Percentiles rank a stretch among this genome's conserved stretches.
Conservation (phyloP, 2,329 filamentous ascomycete species). For the Diaporthe citriasiana region DNA sequence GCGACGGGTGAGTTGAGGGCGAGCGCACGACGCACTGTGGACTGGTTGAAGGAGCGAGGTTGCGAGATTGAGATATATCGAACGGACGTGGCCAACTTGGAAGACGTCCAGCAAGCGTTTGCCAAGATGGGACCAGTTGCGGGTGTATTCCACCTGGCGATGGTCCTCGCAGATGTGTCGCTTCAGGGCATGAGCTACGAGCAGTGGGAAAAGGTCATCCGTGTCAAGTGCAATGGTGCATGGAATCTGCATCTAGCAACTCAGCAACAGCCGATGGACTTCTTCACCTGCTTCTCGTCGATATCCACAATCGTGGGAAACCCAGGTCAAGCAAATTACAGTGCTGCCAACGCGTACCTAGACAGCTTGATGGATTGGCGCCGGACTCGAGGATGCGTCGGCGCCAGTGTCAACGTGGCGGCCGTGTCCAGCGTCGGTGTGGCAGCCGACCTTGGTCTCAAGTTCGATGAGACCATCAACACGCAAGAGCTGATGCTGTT, state of each 20-base stretch:
- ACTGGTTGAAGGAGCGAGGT: not conserved
- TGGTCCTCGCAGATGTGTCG: conserved; percentile 30
- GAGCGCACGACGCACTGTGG: conserved; percentile 1
- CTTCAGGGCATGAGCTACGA: conserved; percentile 19
- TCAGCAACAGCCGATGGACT: conserved; percentile 45
- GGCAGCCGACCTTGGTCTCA: not conserved
- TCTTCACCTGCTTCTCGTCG: conserved; percentile 52
- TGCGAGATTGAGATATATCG: conserved; percentile 20
- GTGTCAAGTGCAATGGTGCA: conserved; percentile 17
- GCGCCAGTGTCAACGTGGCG: conserved; percentile 19
- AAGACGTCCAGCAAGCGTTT: conserved; percentile 2
- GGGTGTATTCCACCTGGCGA: conserved; percentile 35
- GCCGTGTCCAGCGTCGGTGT: conserved; percentile 25
- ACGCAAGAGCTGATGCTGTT: conserved; percentile 24
- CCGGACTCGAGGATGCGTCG: not conserved
- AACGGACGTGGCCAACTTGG: conserved; percentile 13
- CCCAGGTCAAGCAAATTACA: conserved; percentile 58
- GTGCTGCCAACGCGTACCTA: conserved; percentile 59
- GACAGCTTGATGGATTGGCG: conserved; percentile 45
- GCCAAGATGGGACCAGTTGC: conserved; percentile 16
- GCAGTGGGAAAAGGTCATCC: conserved; percentile 22
- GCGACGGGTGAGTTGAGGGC: not conserved
- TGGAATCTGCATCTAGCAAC: conserved; percentile 25
- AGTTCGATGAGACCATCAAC: conserved; percentile 31
- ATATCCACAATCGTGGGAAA: conserved; percentile 47